Conservation (phyloP, 1,284 basidiomycete species). For the Grifola frondosa region DNA sequence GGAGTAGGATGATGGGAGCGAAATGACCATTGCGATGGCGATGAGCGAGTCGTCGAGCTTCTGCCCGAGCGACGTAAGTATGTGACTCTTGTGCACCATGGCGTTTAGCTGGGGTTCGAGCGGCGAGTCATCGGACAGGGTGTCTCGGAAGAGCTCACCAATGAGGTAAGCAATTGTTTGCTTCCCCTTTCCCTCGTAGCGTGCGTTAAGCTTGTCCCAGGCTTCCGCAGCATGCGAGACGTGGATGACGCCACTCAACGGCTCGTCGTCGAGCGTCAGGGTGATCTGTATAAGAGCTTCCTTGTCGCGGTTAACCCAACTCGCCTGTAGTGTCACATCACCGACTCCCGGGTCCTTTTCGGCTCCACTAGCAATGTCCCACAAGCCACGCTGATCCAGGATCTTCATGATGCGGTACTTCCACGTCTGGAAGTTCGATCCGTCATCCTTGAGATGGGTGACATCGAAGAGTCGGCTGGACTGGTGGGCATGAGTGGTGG, state of each 20-base stretch:
- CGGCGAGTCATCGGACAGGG: constrained; percentile 14
- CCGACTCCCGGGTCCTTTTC: neutral
- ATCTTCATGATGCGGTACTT: constrained; percentile 16
- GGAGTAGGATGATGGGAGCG: constrained; percentile 21
- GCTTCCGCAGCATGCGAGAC: constrained; percentile 4
- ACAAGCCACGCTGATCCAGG: constrained; percentile 13
- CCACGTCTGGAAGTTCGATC: constrained; percentile 23
- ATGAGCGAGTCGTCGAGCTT: constrained; percentile 14
- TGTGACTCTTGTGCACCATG: constrained; percentile 15
- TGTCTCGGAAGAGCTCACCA: constrained; percentile 21
- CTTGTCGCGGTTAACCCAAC: constrained; percentile 4
- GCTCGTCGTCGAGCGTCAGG: constrained; percentile 21
- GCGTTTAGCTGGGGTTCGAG: constrained; percentile 22
- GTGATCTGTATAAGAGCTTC: constrained; percentile 21
- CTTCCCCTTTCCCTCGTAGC: constrained; percentile 20
- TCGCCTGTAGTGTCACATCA: too few species aligned
- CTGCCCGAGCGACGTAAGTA: constrained; percentile 13
- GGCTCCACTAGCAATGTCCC: constrained; percentile 6
- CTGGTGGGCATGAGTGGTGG: too few species aligned
- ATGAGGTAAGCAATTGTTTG: constrained; percentile 22
- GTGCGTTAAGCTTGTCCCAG: constrained; percentile 15
- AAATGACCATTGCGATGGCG: constrained; percentile 19
- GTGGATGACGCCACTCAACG: constrained; percentile 16
- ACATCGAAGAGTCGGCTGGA: constrained; percentile 19
- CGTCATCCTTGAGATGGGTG: constrained; percentile 14